Conservation (phyloP, 495 filamentous ascomycete species). For the Neurospora discreta region DNA sequence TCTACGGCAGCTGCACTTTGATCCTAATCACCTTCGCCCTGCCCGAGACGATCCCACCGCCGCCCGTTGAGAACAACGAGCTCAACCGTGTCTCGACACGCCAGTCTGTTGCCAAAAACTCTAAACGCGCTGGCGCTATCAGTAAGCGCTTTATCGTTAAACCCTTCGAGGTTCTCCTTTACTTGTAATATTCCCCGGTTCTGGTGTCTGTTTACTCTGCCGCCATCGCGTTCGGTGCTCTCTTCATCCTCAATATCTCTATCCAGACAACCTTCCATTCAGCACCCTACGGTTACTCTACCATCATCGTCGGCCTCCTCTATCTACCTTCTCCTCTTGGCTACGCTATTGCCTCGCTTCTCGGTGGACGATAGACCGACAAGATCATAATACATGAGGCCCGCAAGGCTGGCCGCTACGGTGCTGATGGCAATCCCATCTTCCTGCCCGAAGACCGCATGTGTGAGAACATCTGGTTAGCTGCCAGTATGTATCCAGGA, state of each 20-base stretch:
- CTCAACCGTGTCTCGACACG: conserved; percentile 52
- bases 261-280: conserved; percentile 64
- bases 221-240: conserved; percentile 65
- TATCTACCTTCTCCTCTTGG: conserved; percentile 77
- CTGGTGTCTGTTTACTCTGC: conserved; percentile 72
- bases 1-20: conserved; percentile 59
- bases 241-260: conserved; percentile 83
- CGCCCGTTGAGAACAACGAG: background rate
- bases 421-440: conserved; percentile 55
- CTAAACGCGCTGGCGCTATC: conserved; percentile 39
- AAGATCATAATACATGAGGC: conserved; percentile 80
- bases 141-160: conserved; percentile 65
- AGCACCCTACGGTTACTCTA: conserved; percentile 63
- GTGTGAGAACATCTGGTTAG: conserved; percentile 80
- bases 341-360: conserved; percentile 58
- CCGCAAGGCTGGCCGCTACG: conserved; percentile 55
- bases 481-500: conserved; percentile 61
- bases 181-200: conserved; percentile 72
- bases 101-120: conserved; percentile 46
- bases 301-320: conserved; percentile 64
- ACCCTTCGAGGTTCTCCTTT: conserved; percentile 66
- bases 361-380: conserved; percentile 84
- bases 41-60: conserved; percentile 50
- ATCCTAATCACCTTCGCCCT: conserved; percentile 54
- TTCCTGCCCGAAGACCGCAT: conserved; percentile 82